A percentile compares a stretch with the other conserved stretches of the same genome.
Evolutionary conservation across 495 filamentous ascomycete species (phyloP).

Genomic region (Trichoderma virens): DNA sequence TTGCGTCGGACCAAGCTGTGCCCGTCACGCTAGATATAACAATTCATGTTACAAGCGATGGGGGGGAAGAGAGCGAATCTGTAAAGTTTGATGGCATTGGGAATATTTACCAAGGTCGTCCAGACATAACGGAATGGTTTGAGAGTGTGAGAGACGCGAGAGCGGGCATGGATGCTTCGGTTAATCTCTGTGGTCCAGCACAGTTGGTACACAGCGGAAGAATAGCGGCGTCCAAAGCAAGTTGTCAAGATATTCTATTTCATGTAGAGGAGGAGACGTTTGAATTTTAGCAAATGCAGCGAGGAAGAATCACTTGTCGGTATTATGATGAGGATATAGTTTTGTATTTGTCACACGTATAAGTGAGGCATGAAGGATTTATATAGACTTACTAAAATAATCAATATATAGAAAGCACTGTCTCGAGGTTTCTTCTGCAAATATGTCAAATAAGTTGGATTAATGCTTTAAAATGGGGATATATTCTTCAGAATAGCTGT

Average conservation of each 20-base stretch:
- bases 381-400: no score
- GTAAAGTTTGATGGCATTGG: slow-evolving; percentile 12
- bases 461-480: no score
- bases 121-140: slow-evolving; percentile 12
- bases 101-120: slow-evolving; percentile 12
- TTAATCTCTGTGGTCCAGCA: slow-evolving; percentile 15
- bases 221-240: slow-evolving; percentile 14
- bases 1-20: neutral
- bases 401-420: no score
- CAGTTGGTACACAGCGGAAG: slow-evolving; percentile 10
- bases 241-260: slow-evolving; percentile 9
- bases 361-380: no score
- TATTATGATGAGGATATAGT: no score
- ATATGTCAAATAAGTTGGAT: no score
- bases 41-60: slow-evolving; percentile 12
- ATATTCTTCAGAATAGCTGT: no score
- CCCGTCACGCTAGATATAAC: slow-evolving; percentile 14
- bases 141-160: slow-evolving; percentile 5
- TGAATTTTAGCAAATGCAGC: slow-evolving; percentile 14
- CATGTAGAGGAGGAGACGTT: slow-evolving; percentile 18
- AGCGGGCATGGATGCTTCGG: slow-evolving; percentile 11
- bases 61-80: neutral
- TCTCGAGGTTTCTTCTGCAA: no score
- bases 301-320: no score
- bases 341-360: no score